Evolutionary conservation across 108 stramenopile species (phyloP).

Genomic region (Cyclotella choctawhatcheeana): DNA sequence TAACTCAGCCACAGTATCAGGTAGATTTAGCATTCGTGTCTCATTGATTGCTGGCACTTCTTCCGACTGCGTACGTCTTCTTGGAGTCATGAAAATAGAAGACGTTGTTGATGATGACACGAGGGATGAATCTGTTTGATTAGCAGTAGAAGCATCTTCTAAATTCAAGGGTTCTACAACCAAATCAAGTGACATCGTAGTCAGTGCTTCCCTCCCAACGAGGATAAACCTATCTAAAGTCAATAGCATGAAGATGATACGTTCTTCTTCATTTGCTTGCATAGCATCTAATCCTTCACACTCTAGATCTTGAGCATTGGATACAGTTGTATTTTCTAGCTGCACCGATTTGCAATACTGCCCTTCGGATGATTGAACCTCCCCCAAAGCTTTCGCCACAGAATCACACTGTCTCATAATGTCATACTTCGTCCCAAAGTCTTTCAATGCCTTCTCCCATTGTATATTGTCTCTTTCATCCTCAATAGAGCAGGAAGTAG

Average conservation of each 20-base stretch:
- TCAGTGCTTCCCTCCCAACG: constrained; percentile 38
- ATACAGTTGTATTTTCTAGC: constrained; percentile 58
- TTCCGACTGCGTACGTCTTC: constrained; percentile 55
- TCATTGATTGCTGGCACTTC: constrained; percentile 70
- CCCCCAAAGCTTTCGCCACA: constrained; percentile 34
- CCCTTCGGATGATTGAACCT: constrained; percentile 36
- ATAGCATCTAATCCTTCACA: constrained; percentile 52
- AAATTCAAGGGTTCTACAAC: constrained; percentile 25
- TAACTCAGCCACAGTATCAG: constrained; percentile 57
- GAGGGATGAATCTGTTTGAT: no score
- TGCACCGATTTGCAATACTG: constrained; percentile 51
- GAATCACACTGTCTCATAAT: constrained; percentile 28
- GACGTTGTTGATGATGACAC: no score
- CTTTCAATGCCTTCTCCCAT: constrained; percentile 38
- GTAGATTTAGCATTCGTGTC: constrained; percentile 70
- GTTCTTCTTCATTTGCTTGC: constrained; percentile 62
- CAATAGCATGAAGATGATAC: constrained; percentile 53
- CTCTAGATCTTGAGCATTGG: constrained; percentile 54
- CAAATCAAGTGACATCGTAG: constrained; percentile 41
- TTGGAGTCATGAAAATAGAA: constrained; percentile 32
- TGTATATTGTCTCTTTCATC: background rate
- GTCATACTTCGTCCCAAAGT: constrained; percentile 29
- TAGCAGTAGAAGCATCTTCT: no score
- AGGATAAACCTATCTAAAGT: constrained; percentile 40
- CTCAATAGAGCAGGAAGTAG: background rate